Evolutionary conservation across 345 rosid species (phyloP).

Genomic region (Pugionium cornutum): DNA sequence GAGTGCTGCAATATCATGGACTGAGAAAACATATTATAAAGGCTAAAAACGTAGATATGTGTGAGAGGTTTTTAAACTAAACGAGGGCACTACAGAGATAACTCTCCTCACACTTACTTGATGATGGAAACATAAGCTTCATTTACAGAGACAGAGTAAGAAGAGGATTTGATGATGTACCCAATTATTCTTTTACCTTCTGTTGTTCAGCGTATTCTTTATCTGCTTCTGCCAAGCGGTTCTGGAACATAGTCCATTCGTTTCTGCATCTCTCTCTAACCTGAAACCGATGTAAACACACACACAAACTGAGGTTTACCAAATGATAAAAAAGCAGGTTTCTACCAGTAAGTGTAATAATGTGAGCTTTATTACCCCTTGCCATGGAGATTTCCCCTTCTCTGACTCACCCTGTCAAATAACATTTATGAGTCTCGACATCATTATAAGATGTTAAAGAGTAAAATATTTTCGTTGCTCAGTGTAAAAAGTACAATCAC

Average conservation of each 20-base stretch:
- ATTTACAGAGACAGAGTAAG: constrained; percentile 27
- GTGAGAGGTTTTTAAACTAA: constrained; percentile 24
- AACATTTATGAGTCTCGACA: background rate
- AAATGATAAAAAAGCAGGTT: background rate
- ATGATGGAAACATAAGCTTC: constrained; percentile 37
- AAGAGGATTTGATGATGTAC: background rate
- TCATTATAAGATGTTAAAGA: constrained; percentile 1
- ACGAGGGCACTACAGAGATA: constrained; percentile 4
- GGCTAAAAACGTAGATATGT: constrained; percentile 14
- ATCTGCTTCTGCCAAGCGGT: constrained; percentile 70
- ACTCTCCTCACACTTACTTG: constrained; percentile 30
- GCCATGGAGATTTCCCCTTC: constrained; percentile 78
- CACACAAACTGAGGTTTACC: constrained; percentile 20
- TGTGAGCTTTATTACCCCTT: constrained; percentile 59
- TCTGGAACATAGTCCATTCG: constrained; percentile 83
- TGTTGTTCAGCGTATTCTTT: constrained; percentile 43
- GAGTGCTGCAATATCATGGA: constrained; percentile 1
- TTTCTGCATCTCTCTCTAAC: constrained; percentile 75
- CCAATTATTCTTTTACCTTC: constrained; percentile 9
- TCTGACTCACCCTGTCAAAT: constrained; percentile 63
- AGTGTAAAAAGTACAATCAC: constrained; percentile 41
- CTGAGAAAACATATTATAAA: constrained; percentile 3
- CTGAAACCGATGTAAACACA: constrained; percentile 42
- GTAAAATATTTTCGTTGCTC: constrained; percentile 10
- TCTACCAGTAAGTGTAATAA: background rate